Base-by-base conservation (phyloP, 2,329 filamentous ascomycete species). In the Trichoderma sp. region DNA sequence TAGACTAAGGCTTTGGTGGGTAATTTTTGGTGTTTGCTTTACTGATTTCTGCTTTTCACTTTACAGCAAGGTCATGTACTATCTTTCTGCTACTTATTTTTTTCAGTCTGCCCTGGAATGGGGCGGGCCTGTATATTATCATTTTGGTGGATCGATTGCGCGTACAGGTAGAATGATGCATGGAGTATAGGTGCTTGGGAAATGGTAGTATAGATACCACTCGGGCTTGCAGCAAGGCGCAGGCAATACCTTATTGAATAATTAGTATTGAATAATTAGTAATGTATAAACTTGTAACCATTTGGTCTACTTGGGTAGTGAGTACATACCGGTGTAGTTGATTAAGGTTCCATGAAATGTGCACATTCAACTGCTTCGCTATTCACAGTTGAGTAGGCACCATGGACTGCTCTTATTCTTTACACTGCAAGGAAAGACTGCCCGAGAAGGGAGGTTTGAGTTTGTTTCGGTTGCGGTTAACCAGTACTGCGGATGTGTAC, bases 1-100 rank as follows among this genome's bases (percentile, higher is more conserved):
- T 73, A 5, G 74, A 75, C 59, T 74, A 62, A 73, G 26, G 50
- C 4, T 67, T 67, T 15, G 64, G 32, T 26, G 43, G 58, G 28
- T 20, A 17, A n/a, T 47, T 8, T 47, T 28, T n/a, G 6, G 15
- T 15, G n/a, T 32, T 55, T 32, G 32, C 32, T 65, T 68, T 68
- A n/a, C 43, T 61, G 13, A 15, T 11, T 23, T 34, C 20, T 12
- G 17, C 17, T 34, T 26, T 47, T 39, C 9, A 17, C 50, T 26
- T 53, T 50, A 36, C 26, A 26, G 28, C 15, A 58, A 53, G 57
- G 39, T 36, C 39, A 4, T 62, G 28, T 69, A 62, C 57, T 69
- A 62, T 69, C 39, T 50, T 68, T 53, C 57, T 69, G 39, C 39
- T 53, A 69, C 57, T 62, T 69, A 62, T 34, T 62, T 36, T 15